Base-by-base conservation (phyloP, 306 rosid genomes). In the Acacia melanoxylon region DNA sequence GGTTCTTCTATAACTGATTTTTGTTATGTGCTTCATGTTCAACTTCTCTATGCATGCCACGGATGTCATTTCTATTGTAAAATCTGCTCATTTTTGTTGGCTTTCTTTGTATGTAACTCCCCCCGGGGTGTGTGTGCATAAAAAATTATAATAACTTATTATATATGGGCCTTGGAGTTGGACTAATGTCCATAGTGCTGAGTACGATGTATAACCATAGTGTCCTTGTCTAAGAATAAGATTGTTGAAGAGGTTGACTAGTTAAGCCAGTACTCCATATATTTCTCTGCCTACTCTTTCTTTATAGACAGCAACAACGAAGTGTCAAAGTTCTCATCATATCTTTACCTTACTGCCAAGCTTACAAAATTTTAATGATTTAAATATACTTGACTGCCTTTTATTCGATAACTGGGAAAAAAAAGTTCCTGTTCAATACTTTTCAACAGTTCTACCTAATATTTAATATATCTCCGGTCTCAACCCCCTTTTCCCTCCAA, bases 1-100 rank as follows among this genome's bases (percentile, higher is more conserved):
- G 41, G 15, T n/a, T n/a, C 35, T 37, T 46, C 75, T 84, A 58
- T 69, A 71, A 49, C 49, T 74, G 77, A 59, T 17, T 78, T 42
- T 3, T 44, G 80, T 42, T 74, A 6, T 65, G 49, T 59, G 41
- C 76, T 19, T 83, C 68, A 5, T 41, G 73, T 76, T 80, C 17
- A 61, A 16, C 61, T 79, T 79, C 14, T 41, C 80, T 63, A 25
- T 75, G 52, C 76, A 66, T 76, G 58, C 72, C 74, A 65, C 44
- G 25, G 41, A 79, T 75, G 68, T 51, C 62, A 62, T 75, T 59
- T 41, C 24, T 75, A 9, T 2, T 24, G 59, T 56, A 33, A 71
- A 48, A 77, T 72, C 49, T 62, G 40, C 77, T 42, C 10, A 45
- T 68, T 31, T 14, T 33, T 4, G 25, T 24, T 25, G 35, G 35